Evolutionary conservation across 78 protist species (phyloP), one percentile per base, ranked within the genome.

Genomic region (Dictyostelium discoideum): DNA sequence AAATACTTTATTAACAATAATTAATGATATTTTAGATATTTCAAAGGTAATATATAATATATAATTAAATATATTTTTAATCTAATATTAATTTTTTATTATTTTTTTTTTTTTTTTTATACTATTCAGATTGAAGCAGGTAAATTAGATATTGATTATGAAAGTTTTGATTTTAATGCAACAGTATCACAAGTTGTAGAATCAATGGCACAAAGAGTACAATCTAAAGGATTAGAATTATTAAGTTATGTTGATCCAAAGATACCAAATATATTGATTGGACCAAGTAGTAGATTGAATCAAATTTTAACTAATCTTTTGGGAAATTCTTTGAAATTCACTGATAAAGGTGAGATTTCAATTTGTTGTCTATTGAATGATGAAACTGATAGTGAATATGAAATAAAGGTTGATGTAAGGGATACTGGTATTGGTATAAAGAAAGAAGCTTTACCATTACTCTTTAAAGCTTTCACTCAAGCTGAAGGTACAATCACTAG

Each of bases 111-210:
- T 2, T 60, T 26, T n/a, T 81, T 46, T n/a, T n/a, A n/a, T n/a
- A n/a, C n/a, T n/a, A n/a, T n/a, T n/a, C n/a, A 89, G 94, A 89
- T 89, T 81, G 94, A 90, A 73, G 95, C 88, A 82, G 95, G 95
- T 73, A 90, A 90, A 72, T 54, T 90, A 11, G 88, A 90, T 29
- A 82, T 80, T 73, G 95, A 82, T 32, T 67, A 82, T 90, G 77
- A 32, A 20, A 86, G 85, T 32, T 90, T 90, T 82, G 95, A 90
- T 73, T 82, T 90, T 50, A 80, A 86, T 81, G 54, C 60, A 9
- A 73, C 87, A 5, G 50, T 90, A 7, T 50, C 74, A 37, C 88
- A 90, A 39, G 95, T 90, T 16, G 73, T 74, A 69, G 95, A 90
- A 39, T 50, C 77, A 44, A 90, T 90, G 95, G 95, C 87, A 8